A percentile compares a stretch with the other conserved stretches of the same genome.
phyloP scores from a whole-genome alignment of 2,329 filamentous ascomycete genomes.

The Penicillium sp. region DNA sequence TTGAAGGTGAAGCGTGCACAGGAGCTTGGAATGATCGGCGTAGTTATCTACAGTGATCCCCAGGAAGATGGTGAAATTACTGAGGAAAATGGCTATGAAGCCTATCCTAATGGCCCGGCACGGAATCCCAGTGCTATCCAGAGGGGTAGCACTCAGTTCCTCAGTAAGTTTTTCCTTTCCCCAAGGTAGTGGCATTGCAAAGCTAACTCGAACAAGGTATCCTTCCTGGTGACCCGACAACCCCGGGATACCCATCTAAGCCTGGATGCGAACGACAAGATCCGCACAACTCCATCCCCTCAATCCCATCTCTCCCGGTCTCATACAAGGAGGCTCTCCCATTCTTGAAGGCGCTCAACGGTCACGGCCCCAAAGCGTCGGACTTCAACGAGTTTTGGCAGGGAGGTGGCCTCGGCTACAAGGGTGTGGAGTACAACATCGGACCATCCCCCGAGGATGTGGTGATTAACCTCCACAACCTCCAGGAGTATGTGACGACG shows the following conservation, averaged over 20 bases:
- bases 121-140: slow-evolving; percentile 87
- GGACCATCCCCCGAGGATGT: slow-evolving; percentile 74
- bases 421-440: slow-evolving; percentile 80
- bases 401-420: slow-evolving; percentile 70
- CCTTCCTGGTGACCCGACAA: slow-evolving; percentile 74
- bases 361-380: slow-evolving; percentile 73
- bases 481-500: slow-evolving; percentile 78
- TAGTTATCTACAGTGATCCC: slow-evolving; percentile 81
- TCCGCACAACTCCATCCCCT: slow-evolving; percentile 67
- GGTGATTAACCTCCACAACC: slow-evolving; percentile 70
- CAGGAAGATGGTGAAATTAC: slow-evolving; percentile 82
- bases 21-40: slow-evolving; percentile 84
- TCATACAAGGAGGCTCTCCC: slow-evolving; percentile 85
- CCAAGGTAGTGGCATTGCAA: not conserved
- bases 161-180: slow-evolving; percentile 56
- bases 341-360: slow-evolving; percentile 85
- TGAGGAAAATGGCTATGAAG: slow-evolving; percentile 72
- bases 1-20: slow-evolving; percentile 91
- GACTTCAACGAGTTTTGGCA: slow-evolving; percentile 73
- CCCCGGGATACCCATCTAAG: slow-evolving; percentile 88
- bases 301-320: slow-evolving; percentile 86
- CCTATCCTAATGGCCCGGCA: slow-evolving; percentile 83
- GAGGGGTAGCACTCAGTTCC: slow-evolving; percentile 78
- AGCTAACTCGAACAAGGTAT: slow-evolving; percentile 43
- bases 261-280: slow-evolving; percentile 77